These are phyloP conservation scores for Trametes cubensis DNA, from an alignment of 768 basidiomycete species.

Conservation along the genomic window DNA sequence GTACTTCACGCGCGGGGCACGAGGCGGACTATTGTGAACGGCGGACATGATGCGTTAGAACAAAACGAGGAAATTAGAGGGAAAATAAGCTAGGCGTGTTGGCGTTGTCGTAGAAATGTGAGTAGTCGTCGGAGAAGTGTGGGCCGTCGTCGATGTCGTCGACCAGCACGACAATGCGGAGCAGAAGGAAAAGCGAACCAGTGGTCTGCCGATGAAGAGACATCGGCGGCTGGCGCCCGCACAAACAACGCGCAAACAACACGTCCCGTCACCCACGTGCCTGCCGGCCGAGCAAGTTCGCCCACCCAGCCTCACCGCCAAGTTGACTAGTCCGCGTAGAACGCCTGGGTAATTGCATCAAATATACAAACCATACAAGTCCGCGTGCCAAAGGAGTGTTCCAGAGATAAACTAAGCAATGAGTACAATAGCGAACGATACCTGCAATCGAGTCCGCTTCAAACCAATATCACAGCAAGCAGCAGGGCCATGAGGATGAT, in stretches of 20 bases:
- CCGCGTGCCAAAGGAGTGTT: conserved; percentile 9
- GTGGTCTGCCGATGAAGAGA: neutral
- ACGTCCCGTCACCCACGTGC: conserved; percentile 16
- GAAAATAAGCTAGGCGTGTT: conserved; percentile 11
- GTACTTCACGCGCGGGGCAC: conserved; percentile 74
- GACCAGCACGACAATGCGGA: conserved; percentile 23
- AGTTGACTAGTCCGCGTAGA: neutral
- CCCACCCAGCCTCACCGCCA: neutral
- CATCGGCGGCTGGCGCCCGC: conserved; percentile 17
- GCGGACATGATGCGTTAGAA: conserved; percentile 18
- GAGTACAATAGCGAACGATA: conserved; percentile 12
- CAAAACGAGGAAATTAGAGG: neutral
- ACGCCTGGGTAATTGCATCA: too few relatives aligned
- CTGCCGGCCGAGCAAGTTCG: neutral
- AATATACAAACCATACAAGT: conserved; percentile 10
- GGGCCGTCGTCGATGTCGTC: conserved; percentile 11
- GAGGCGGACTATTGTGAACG: conserved; percentile 55
- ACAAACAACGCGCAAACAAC: conserved; percentile 31
- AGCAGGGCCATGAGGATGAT: conserved; percentile 77
- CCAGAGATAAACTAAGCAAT: neutral
- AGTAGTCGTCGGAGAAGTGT: neutral
- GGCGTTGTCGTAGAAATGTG: conserved; percentile 7
- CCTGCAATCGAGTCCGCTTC: conserved; percentile 10
- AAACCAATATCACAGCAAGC: conserved; percentile 78
- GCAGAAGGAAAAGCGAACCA: conserved; percentile 16